Percentiles rank a stretch among this genome's conserved stretches.
These are phyloP conservation scores for Tothia fuscella DNA, from an alignment of 2,329 filamentous ascomycete genomes.

Conservation along the genomic window DNA sequence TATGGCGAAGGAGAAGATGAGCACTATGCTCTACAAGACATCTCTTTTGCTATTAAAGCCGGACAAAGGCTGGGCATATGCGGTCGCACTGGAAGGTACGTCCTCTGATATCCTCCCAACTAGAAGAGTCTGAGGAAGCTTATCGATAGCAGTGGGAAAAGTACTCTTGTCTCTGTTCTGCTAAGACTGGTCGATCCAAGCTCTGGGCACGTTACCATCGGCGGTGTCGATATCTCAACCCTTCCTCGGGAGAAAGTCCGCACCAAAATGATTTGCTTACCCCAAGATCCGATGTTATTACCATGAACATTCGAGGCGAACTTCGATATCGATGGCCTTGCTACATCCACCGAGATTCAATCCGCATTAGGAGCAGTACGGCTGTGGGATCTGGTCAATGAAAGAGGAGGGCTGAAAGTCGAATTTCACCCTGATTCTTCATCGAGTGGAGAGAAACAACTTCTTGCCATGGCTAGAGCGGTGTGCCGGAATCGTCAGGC, in stretches of 20 bases:
- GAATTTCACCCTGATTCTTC: constrained; percentile 1
- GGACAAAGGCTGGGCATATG: constrained; percentile 39
- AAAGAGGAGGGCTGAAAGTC: constrained; percentile 16
- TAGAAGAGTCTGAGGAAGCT: neutral
- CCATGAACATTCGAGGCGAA: neutral
- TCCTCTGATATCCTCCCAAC: neutral
- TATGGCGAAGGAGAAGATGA: neutral
- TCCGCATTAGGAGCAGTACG: neutral
- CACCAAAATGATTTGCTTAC: constrained; percentile 25
- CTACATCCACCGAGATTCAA: neutral
- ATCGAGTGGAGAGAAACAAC: constrained; percentile 4
- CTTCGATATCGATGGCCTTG: neutral
- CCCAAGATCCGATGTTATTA: neutral
- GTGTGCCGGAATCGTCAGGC: constrained; percentile 10
- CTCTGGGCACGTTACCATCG: constrained; percentile 34
- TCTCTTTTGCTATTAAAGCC: constrained; percentile 34
- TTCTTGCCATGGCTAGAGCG: constrained; percentile 7
- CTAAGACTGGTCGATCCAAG: constrained; percentile 37
- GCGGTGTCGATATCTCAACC: constrained; percentile 34
- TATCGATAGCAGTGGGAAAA: constrained; percentile 31
- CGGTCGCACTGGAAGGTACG: constrained; percentile 33
- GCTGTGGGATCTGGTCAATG: neutral
- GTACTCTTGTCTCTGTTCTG: constrained; percentile 35
- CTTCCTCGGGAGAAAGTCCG: constrained; percentile 26
- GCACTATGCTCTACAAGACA: constrained; percentile 27